These are phyloP conservation scores for Selaginella moellendorffii DNA, from an alignment of 75 land plant genomes.

Conservation along the genomic window DNA sequence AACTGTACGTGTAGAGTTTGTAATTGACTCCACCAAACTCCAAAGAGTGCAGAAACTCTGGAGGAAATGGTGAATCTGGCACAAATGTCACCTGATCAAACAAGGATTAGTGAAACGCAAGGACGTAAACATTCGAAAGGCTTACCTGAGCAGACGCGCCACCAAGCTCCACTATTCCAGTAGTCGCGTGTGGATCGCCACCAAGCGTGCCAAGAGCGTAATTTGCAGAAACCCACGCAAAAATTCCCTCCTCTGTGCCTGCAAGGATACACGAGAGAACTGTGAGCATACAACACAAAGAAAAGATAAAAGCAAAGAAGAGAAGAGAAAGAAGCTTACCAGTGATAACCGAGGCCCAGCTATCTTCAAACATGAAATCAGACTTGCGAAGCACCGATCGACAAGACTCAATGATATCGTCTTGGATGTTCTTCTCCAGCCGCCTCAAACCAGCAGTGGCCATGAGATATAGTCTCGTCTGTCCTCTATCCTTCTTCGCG, in stretches of 20 bases:
- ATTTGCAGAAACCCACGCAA: constrained; percentile 96
- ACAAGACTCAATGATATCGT: constrained; percentile 50
- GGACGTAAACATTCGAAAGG: constrained; percentile 3
- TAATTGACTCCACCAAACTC: constrained; percentile 53
- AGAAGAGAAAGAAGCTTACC: constrained; percentile 3
- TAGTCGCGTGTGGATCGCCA: constrained; percentile 56
- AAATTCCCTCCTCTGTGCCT: constrained; percentile 88
- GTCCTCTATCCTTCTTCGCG: constrained; percentile 35
- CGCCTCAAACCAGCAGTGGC: constrained; percentile 80
- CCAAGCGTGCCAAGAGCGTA: constrained; percentile 85
- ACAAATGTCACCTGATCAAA: constrained; percentile 79
- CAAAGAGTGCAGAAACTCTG: constrained; percentile 41
- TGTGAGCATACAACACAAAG: background rate
- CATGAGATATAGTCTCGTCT: constrained; percentile 68
- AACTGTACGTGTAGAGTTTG: constrained; percentile 77
- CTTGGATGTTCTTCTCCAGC: constrained; percentile 39
- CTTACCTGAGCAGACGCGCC: constrained; percentile 95
- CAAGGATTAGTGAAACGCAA: background rate
- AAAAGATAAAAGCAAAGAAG: background rate
- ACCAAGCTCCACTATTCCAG: constrained; percentile 92
- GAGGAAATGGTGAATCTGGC: constrained; percentile 42
- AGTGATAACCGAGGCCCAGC: constrained; percentile 24
- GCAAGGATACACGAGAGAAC: background rate
- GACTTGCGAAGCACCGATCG: constrained; percentile 43
- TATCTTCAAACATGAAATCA: constrained; percentile 17